Base-by-base conservation (phyloP, 2,329 filamentous ascomycete genomes). In the Neonectria hederae region DNA sequence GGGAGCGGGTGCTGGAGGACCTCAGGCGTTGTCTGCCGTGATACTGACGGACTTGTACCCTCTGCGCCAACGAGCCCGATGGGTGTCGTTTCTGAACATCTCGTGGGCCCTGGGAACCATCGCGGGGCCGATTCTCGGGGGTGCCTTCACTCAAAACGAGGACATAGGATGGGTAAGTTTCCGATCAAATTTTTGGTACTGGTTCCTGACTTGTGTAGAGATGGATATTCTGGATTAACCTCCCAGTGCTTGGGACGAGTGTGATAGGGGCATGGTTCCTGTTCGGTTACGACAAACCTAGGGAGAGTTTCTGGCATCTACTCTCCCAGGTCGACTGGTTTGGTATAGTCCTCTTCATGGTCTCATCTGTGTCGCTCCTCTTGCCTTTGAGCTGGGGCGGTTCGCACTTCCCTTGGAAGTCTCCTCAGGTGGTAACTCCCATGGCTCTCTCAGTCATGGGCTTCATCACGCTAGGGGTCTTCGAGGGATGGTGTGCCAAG, bases 101-200 rank as follows among this genome's bases (percentile, higher is more conserved):
- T 81, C 85, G 72, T 89, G 86, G 87, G 81, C 84, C 1, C 54
- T 90, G 5, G 88, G 87, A 0, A 87, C 87, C 82, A 54, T 75
- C 19, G 42, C 69, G n/a, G 73, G 73, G 4, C 73, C 73, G 9
- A 43, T 75, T 30, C 38, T 75, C n/a, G 73, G 72, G 17, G 73
- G 73, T 24, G 59, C 63, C 21, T 62, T 75, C 26, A 60, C 69
- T 9, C 32, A 66, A 21, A 62, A 55, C 3, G 65, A 69, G 22
- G 59, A 61, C 26, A 66, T 65, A 6, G 62, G 70, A 24, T 74
- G 72, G 72, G 72, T 72, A 54, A 21, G 65, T 59, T 17, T 61
- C 42, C 13, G 13, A 17, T 14, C 7, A 10, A 10, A 10, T 22
- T 3, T 2, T 19, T 9, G 5, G 19, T 43, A 4, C 6, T 26